Percentiles rank a stretch among this genome's conserved stretches.
These are phyloP conservation scores for Solanum phureja DNA, from an alignment of 257 asterid genomes.

Conservation along the genomic window DNA sequence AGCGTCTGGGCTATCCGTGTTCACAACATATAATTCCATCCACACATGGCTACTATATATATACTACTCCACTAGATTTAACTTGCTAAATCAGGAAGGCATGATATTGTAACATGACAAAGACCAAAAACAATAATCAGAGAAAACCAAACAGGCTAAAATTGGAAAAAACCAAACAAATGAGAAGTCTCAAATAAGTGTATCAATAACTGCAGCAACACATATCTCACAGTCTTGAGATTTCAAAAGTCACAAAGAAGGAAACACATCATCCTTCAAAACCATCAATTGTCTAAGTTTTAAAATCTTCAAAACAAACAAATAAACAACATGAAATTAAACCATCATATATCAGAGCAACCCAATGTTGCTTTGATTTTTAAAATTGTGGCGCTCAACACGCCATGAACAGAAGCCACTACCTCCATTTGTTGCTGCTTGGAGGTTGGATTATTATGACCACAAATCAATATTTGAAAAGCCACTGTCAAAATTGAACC, in stretches of 20 bases:
- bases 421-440: slow-evolving; percentile 9
- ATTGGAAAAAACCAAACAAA: too few relatives aligned
- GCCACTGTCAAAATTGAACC: slow-evolving; percentile 54
- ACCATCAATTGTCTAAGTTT: too few relatives aligned
- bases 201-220: too few relatives aligned
- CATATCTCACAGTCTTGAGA: too few relatives aligned
- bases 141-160: too few relatives aligned
- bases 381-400: background rate
- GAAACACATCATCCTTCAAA: background rate
- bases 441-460: background rate
- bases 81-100: background rate
- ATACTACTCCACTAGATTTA: background rate
- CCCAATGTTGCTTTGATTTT: background rate
- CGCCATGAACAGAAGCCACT: background rate
- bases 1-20: background rate
- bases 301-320: too few relatives aligned
- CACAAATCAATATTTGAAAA: slow-evolving; percentile 29
- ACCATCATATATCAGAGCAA: too few relatives aligned
- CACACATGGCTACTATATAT: background rate
- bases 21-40: background rate
- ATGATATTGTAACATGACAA: background rate
- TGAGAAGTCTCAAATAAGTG: too few relatives aligned
- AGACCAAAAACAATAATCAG: background rate
- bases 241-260: too few relatives aligned
- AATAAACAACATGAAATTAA: too few relatives aligned